Evolutionary conservation across 768 basidiomycete species (phyloP), one percentile per base, ranked within the genome.

Genomic region (Amanita pseudoporphyria): DNA sequence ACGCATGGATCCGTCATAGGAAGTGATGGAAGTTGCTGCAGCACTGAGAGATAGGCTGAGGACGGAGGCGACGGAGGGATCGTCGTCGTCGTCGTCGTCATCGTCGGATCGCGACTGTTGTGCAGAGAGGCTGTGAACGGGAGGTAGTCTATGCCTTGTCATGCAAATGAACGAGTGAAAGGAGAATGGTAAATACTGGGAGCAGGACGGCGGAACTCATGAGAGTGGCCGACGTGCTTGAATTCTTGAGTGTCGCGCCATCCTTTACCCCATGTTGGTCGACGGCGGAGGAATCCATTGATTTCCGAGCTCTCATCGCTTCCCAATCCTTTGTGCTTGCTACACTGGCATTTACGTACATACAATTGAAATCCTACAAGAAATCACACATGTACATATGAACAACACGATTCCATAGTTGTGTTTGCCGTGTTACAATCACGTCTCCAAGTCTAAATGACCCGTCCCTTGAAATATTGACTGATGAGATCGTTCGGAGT

Each of bases 1-100:
- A 45, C 80, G 81, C 71, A 77, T 76, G 1, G 81, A 81, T 39
- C 60, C 55, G 56, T 79, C 78, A 45, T 71, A 67, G 13, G 84
- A 83, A 1, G 82, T 84, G 19, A 64, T 64, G 0, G 83, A 80
- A 58, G 69, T 65, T 10, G 56, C 73, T 3, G 63, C 66, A 7
- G 60, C 54, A 43, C 71, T 75, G 26, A 62, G 65, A 5, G 68
- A 55, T 1, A 62, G 47, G 54, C 64, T 70, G 55, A 71, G 69
- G 6, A 62, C 57, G 33, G 70, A 63, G 19, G 69, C 57, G 31
- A 75, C 73, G 35, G 68, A 57, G 49, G 71, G 58, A 1, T 77
- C 81, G 37, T 67, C 73, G 52, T 71, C 69, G 26, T 28, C 79
- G 51, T 69, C 71, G 57, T 64, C 60, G 52, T 54, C 56, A 52